Percentiles rank a stretch among this genome's conserved stretches.
phyloP scores from a whole-genome alignment of 2,329 filamentous ascomycete genomes.

The Orbilia quercus region DNA sequence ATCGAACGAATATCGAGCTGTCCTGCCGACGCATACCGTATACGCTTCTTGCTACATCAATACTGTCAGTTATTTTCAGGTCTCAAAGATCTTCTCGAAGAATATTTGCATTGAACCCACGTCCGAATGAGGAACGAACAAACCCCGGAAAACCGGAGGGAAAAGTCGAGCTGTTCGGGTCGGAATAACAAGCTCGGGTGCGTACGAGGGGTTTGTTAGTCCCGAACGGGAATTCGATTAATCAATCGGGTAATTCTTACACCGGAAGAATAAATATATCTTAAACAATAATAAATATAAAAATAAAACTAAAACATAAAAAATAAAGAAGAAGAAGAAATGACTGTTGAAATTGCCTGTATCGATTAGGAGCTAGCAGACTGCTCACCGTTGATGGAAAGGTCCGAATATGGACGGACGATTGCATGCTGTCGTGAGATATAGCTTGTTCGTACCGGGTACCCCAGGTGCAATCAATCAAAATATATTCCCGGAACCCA shows the following conservation, averaged over 20 bases:
- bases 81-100: conserved; percentile 52
- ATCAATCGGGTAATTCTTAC: conserved; percentile 47
- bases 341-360: conserved; percentile 2
- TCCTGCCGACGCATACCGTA: conserved; percentile 39
- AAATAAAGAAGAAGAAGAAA: not conserved
- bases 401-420: conserved; percentile 32
- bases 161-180: conserved; percentile 32
- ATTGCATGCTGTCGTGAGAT: conserved; percentile 24
- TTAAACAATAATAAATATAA: not conserved
- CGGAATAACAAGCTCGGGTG: conserved; percentile 55
- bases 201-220: conserved; percentile 19
- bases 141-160: conserved; percentile 52
- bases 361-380: conserved; percentile 23
- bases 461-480: conserved; percentile 49
- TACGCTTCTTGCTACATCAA: conserved; percentile 15
- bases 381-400: conserved; percentile 7
- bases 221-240: conserved; percentile 31
- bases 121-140: conserved; percentile 48
- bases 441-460: conserved; percentile 53
- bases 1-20: conserved; percentile 32
- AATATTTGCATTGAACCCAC: conserved; percentile 22
- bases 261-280: conserved; percentile 23
- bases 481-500: too few relatives aligned
- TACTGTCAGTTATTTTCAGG: conserved; percentile 2
- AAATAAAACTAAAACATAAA: not conserved